Evolutionary conservation across 306 rosid genomes (phyloP), one percentile per base, ranked within the genome.

Genomic region (Vigna mungo): DNA sequence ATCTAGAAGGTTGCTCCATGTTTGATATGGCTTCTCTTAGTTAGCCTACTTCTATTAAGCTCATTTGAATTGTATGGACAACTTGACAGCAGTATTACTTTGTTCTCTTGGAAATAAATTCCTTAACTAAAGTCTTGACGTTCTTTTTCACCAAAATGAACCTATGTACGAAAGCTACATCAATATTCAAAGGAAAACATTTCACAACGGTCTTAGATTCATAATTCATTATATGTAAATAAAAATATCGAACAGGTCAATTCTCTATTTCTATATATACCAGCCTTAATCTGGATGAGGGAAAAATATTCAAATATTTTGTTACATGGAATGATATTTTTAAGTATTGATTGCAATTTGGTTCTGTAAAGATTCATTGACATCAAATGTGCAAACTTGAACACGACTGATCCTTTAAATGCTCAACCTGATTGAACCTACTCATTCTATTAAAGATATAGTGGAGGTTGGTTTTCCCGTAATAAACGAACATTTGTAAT

Each of bases 401-500:
- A 43, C 51, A 36, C 34, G 27, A 63, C 68, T 47, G 54, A 46
- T 18, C 58, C 25, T 15, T 46, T 63, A 37, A 39, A 39, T 39
- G 44, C 44, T 39, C 44, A 39, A 39, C 44, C 11, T 39, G 44
- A 39, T 44, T 30, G 34, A 4, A 30, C 34, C 34, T 30, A 49
- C 52, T 34, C 23, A 52, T 25, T 65, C 10, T 72, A 16, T 64
- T 48, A 17, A 72, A 63, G 41, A 14, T 37, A 12, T 18, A 49
- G 2, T 3, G 63, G 39, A 4, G 43, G 56, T 79, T 76, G 55
- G 74, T 76, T 62, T 80, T 61, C 67, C 47, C 79, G 43, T 37
- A 68, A 27, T 30, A n/a, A 25, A 48, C 25, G 13, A 25, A 54
- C n/a, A 11, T 32, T 30, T 32, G 44, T 59, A 21, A 67, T 52